Evolutionary conservation across 192 early-diverging fungal species (phyloP).

Genomic region (Podila minutissima): DNA sequence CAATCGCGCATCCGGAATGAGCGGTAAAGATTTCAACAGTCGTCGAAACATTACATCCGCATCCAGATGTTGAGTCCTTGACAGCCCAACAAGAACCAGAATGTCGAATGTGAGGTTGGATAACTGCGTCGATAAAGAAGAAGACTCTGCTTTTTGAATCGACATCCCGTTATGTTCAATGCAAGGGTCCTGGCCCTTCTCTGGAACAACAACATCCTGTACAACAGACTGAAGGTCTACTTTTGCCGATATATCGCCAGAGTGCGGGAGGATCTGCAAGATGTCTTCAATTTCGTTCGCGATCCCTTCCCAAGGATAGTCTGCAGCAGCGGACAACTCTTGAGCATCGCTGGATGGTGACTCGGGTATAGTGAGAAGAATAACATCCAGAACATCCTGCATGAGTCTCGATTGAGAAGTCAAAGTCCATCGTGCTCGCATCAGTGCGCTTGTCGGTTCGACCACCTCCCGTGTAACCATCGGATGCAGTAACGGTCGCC

Average conservation of each 20-base stretch:
- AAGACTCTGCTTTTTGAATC: no score
- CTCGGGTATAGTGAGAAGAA: conserved; percentile 15
- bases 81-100: conserved; percentile 18
- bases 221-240: no score
- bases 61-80: conserved; percentile 5
- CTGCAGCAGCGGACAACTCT: neutral
- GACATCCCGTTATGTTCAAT: no score
- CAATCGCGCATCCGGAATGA: conserved; percentile 29
- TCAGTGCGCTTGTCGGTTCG: conserved; percentile 20
- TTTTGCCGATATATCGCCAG: no score
- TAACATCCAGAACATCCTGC: conserved; percentile 33
- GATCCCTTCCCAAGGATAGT: conserved; percentile 17
- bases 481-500: conserved; percentile 17
- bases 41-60: conserved; percentile 7
- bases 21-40: conserved; percentile 6
- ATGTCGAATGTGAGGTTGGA: conserved; percentile 35
- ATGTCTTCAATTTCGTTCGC: conserved; percentile 21
- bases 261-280: neutral
- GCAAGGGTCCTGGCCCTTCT: no score
- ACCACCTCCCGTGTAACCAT: conserved; percentile 11
- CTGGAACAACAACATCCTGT: no score
- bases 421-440: conserved; percentile 29
- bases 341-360: neutral
- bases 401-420: neutral
- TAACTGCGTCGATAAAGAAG: neutral